A percentile compares a stretch with the other conserved stretches of the same genome.
Evolutionary conservation across 176 grass and related monocot species (phyloP).

Genomic region (Aegilops umbellulata): DNA sequence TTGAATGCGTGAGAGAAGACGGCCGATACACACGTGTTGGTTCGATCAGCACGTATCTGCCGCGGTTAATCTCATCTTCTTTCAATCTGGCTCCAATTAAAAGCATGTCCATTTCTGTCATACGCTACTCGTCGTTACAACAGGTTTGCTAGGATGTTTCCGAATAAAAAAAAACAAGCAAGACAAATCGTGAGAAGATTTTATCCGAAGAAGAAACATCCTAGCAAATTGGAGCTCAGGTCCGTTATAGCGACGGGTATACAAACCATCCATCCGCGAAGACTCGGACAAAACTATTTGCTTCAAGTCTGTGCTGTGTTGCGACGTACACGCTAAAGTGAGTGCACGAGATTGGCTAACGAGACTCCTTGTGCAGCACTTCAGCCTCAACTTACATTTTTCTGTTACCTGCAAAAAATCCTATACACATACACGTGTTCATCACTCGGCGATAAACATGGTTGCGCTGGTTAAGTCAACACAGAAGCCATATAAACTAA

Average conservation of each 20-base stretch:
- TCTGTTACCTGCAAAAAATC: background rate
- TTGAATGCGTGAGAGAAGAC: background rate
- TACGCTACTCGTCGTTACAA: background rate
- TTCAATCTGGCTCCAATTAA: background rate
- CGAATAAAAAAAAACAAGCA: background rate
- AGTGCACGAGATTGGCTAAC: conserved; percentile 21
- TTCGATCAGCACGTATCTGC: background rate
- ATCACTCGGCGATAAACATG: conserved; percentile 8
- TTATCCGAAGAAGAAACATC: background rate
- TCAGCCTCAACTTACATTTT: background rate
- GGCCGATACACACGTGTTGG: background rate
- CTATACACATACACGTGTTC: background rate
- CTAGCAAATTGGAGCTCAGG: background rate
- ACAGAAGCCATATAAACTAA: background rate
- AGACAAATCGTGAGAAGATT: background rate
- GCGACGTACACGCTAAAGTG: conserved; percentile 23
- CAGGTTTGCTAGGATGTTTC: no score
- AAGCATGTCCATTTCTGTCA: background rate
- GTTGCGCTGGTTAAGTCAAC: conserved; percentile 45
- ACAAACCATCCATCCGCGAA: background rate
- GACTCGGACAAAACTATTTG: background rate
- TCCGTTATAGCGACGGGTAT: background rate
- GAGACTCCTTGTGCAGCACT: background rate
- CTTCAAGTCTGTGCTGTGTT: conserved; percentile 3
- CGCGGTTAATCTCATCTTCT: background rate